Conservation (phyloP, 805 yeast genomes). For the Candida silvatica region DNA sequence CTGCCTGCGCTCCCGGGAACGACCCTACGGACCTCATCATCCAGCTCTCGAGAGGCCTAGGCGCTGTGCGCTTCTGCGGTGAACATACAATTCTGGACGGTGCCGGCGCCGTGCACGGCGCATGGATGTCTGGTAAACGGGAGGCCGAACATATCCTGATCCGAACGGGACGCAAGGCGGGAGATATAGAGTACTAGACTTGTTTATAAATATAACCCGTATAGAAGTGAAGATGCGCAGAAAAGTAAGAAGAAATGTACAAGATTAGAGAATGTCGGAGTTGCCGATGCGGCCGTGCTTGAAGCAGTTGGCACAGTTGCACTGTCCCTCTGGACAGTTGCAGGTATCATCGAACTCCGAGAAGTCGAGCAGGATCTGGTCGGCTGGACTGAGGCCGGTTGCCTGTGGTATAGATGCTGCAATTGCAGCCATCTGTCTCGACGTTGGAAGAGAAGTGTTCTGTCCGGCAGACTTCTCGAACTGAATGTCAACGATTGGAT, state of each 20-base stretch:
- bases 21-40: constrained; percentile 57
- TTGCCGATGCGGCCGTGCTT: constrained; percentile 22
- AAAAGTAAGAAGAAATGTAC: not conserved
- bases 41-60: constrained; percentile 53
- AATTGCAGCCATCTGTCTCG: not conserved
- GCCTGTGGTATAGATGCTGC: too few relatives aligned
- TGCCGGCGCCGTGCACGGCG: constrained; percentile 90
- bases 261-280: constrained; percentile 4
- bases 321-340: constrained; percentile 23
- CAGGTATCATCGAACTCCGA: constrained; percentile 20
- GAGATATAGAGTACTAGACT: constrained; percentile 18
- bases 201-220: too few relatives aligned
- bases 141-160: constrained; percentile 19
- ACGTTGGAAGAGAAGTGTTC: not conserved
- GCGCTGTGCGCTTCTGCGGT: constrained; percentile 74
- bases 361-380: constrained; percentile 8
- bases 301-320: constrained; percentile 24
- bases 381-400: not conserved
- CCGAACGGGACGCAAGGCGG: constrained; percentile 13
- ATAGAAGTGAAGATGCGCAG: not conserved
- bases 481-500: not conserved
- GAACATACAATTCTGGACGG: constrained; percentile 85
- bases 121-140: constrained; percentile 59
- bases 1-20: constrained; percentile 61
- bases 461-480: not conserved